Evolutionary conservation across 306 rosid species (phyloP).

Genomic region (Begonia fuchsioides): DNA sequence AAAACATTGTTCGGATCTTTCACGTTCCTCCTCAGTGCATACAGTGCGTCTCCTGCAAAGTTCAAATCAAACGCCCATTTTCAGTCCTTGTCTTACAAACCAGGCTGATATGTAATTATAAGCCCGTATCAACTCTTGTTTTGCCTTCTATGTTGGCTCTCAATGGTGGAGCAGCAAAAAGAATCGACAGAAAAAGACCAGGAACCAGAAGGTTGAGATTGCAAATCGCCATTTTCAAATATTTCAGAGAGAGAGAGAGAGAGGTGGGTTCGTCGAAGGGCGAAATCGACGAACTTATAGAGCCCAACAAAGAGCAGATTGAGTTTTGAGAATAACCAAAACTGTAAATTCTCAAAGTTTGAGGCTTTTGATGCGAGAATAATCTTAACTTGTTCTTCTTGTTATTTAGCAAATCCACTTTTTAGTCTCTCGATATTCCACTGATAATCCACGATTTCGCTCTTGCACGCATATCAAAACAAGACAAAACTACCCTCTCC

Average conservation of each 20-base stretch:
- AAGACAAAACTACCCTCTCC: too few species aligned
- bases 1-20: conserved; percentile 57
- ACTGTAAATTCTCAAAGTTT: not conserved
- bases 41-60: conserved; percentile 70
- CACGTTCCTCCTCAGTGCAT: conserved; percentile 56
- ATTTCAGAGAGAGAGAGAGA: not conserved
- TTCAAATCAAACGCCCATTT: not conserved
- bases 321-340: not conserved
- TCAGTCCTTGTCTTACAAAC: not conserved
- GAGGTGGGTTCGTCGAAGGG: conserved; percentile 1
- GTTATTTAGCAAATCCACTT: not conserved
- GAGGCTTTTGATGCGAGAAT: not conserved
- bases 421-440: too few species aligned
- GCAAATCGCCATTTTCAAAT: too few species aligned
- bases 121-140: not conserved
- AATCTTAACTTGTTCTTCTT: conserved; percentile 5
- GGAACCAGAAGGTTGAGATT: conserved; percentile 16
- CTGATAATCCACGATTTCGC: too few species aligned
- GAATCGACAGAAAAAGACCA: conserved; percentile 16
- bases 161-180: conserved; percentile 10
- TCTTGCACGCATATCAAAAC: too few species aligned
- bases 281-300: conserved; percentile 19
- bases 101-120: not conserved
- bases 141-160: conserved; percentile 63
- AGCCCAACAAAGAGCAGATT: conserved; percentile 28